Percentiles rank a stretch among this genome's conserved stretches.
phyloP scores from a whole-genome alignment of 2,329 filamentous ascomycete species.

The Cercospora sp. region DNA sequence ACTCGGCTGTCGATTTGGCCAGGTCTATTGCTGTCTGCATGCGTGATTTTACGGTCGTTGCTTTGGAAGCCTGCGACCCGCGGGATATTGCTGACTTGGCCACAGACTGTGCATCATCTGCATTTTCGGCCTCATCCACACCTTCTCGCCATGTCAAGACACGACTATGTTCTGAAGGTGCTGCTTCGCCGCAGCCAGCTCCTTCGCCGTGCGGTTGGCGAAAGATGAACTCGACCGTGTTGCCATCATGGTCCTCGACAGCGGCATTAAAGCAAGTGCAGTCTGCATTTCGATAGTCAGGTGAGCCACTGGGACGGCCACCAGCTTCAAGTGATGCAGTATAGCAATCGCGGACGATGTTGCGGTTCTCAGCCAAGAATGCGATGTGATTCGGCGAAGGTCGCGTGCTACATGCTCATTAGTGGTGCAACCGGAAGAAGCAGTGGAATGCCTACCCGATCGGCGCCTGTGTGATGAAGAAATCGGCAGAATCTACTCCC shows the following conservation, averaged over 20 bases:
- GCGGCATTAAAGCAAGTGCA: conserved; percentile 62
- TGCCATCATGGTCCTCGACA: conserved; percentile 76
- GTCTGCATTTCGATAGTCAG: conserved; percentile 54
- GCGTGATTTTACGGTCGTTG: conserved; percentile 28
- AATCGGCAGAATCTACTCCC: conserved; percentile 60
- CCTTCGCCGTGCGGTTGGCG: conserved; percentile 40
- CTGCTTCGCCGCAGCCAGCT: conserved; percentile 41
- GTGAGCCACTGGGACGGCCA: conserved; percentile 59
- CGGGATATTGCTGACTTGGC: conserved; percentile 18
- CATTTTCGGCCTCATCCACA: conserved; percentile 34
- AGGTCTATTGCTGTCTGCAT: conserved; percentile 31
- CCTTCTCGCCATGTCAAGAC: conserved; percentile 50
- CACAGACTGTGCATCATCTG: conserved; percentile 31
- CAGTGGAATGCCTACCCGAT: conserved; percentile 50
- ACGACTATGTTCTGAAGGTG: conserved; percentile 42
- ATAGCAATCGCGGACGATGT: conserved; percentile 71
- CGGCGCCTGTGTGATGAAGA: conserved; percentile 64
- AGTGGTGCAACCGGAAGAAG: conserved; percentile 7
- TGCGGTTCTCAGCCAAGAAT: conserved; percentile 66
- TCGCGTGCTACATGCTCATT: conserved; percentile 25
- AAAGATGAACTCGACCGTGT: conserved; percentile 77
- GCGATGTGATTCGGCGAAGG: conserved; percentile 46
- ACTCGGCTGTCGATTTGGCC: conserved; percentile 29
- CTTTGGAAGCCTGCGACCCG: conserved; percentile 23
- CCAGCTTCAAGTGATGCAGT: conserved; percentile 66